Conservation (phyloP, 2,329 filamentous ascomycete species). For the Nemania sp. region DNA sequence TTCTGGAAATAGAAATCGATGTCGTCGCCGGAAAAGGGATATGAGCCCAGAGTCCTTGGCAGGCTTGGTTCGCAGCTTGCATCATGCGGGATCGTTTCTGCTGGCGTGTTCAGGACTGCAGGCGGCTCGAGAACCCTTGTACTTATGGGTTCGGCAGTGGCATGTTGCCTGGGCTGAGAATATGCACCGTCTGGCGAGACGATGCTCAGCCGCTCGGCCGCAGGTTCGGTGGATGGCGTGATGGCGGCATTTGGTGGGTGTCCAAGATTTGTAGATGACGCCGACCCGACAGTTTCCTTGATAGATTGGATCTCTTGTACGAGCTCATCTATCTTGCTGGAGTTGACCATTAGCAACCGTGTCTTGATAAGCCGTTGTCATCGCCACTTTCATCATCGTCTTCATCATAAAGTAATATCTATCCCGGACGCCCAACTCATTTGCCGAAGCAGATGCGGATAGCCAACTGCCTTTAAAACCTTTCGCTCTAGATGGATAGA, state of each 20-base stretch:
- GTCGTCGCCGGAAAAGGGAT: constrained; percentile 56
- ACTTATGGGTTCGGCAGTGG: neutral
- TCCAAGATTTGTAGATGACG: constrained; percentile 22
- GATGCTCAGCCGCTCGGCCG: constrained; percentile 26
- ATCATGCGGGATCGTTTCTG: constrained; percentile 30
- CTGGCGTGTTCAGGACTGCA: constrained; percentile 38
- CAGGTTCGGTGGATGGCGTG: constrained; percentile 28
- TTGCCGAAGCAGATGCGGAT: no score
- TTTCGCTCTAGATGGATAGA: no score
- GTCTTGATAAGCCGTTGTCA: neutral
- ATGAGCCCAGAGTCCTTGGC: constrained; percentile 52
- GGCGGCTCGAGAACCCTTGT: constrained; percentile 32
- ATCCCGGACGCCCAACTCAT: neutral
- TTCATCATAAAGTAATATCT: neutral
- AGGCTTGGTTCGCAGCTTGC: constrained; percentile 36
- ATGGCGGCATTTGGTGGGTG: constrained; percentile 24
- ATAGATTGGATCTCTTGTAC: constrained; percentile 60
- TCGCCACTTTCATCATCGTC: neutral
- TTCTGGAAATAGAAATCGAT: constrained; percentile 61
- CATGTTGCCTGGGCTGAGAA: constrained; percentile 17
- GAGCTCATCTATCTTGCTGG: constrained; percentile 59
- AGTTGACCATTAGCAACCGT: constrained; percentile 12
- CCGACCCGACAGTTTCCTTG: constrained; percentile 53
- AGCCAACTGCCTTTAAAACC: no score
- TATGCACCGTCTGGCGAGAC: constrained; percentile 30